Base-by-base conservation (phyloP, 2,329 filamentous ascomycete species). In the Epichloe gansuensis region DNA sequence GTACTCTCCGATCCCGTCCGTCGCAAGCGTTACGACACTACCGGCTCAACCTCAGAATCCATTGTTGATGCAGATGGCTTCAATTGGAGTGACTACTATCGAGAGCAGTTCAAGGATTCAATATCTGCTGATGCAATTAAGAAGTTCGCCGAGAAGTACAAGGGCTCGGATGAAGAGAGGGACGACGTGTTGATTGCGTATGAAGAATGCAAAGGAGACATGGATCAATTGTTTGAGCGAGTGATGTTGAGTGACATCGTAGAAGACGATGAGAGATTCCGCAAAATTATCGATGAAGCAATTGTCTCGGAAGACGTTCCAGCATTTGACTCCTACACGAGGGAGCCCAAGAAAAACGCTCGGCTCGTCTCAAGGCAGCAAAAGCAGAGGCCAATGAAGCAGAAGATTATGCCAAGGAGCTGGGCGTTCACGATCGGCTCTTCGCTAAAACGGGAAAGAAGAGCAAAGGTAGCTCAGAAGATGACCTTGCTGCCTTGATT, bases 51-150 rank as follows among this genome's bases (percentile, higher is more conserved):
- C 0, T 82, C 87, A 11, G 91, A 96, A 64, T 84, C 82, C 8
- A 80, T 95, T 23, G 78, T 85, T 35, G 85, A 89, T 64, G 78
- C 80, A 4, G 83, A 88, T 54, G 86, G 85, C 51, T 98, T 97
- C 72, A 81, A 88, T 73, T 98, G 93, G 93, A 76, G 80, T 51
- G 84, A 87, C 47, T 98, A 90, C 73, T 98, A 94, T 74, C 81
- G 83, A 52, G 82, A 85, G 58, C 90, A 95, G 61, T 95, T 85
- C 67, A 80, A 80, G 48, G 84, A 91, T 53, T 77, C 88, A 28
- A 76, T 98, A 49, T 90, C 82, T 17, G 72, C 76, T 3, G 82
- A 88, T 55, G 80, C 81, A 4, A 91, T 98, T 59, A 77, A 84
- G 52, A 79, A 82, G 52, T 88, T 97, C 62, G 80, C 86, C 54